Conservation (phyloP, 148 eudicot genomes). For the Rhododendron ferrugineum region DNA sequence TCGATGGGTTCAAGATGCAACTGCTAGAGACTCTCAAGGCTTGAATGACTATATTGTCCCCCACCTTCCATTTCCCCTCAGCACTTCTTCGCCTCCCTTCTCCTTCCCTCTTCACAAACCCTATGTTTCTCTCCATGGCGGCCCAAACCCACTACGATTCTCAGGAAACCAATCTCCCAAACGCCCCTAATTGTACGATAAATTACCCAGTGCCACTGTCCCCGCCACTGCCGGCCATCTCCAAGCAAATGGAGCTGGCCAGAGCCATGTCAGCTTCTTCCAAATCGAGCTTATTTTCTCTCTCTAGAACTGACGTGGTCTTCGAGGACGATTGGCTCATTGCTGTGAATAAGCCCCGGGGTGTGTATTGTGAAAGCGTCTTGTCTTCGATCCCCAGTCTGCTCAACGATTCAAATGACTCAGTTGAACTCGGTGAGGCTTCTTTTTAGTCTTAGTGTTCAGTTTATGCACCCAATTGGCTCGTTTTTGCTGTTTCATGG, state of each 20-base stretch:
- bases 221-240: constrained; percentile 63
- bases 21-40: background rate
- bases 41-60: constrained; percentile 15
- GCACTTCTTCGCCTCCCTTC: background rate
- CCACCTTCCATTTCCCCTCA: background rate
- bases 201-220: constrained; percentile 77
- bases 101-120: constrained; percentile 2
- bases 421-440: constrained; percentile 15
- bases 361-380: constrained; percentile 76
- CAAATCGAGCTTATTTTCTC: constrained; percentile 48
- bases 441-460: background rate
- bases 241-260: constrained; percentile 72
- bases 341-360: constrained; percentile 75
- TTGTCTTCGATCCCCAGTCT: constrained; percentile 51
- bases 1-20: background rate
- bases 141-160: constrained; percentile 24
- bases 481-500: background rate
- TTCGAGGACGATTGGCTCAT: constrained; percentile 84
- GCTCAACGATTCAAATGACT: constrained; percentile 25
- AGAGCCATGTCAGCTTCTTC: constrained; percentile 93
- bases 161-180: constrained; percentile 16
- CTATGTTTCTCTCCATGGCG: constrained; percentile 22
- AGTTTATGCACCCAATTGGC: background rate
- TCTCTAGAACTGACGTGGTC: constrained; percentile 46
- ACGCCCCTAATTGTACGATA: constrained; percentile 19